These are phyloP conservation scores for Bullera alba DNA, from an alignment of 768 basidiomycete species.

Conservation along the genomic window DNA sequence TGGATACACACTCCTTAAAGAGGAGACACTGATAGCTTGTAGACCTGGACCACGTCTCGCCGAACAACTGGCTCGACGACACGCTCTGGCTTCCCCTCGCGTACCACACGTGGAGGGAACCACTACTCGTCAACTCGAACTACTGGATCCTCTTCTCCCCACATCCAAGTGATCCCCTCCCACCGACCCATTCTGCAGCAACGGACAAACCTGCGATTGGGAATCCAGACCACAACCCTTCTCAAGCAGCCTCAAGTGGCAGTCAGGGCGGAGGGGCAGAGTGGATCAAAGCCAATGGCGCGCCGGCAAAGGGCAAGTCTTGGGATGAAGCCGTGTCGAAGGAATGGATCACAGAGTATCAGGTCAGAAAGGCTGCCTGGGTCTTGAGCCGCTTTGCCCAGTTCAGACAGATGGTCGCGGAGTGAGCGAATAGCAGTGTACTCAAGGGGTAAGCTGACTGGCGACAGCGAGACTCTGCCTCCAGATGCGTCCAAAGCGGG, in stretches of 20 bases:
- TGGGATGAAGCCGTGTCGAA: slow-evolving; percentile 22
- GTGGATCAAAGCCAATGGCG: slow-evolving; percentile 16
- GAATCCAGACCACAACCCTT: slow-evolving; percentile 16
- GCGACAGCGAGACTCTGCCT: slow-evolving; percentile 59
- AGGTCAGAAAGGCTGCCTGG: slow-evolving; percentile 78
- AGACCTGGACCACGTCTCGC: slow-evolving; percentile 73
- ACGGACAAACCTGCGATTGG: not conserved
- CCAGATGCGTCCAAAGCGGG: slow-evolving; percentile 69
- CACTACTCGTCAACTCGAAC: slow-evolving; percentile 81
- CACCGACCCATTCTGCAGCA: slow-evolving; percentile 46
- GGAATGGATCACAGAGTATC: slow-evolving; percentile 63
- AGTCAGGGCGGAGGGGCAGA: slow-evolving; percentile 24
- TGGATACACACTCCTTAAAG: not conserved
- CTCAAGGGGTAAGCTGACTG: slow-evolving; percentile 4
- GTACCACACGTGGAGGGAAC: slow-evolving; percentile 80
- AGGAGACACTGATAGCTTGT: not conserved
- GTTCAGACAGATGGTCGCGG: slow-evolving; percentile 50
- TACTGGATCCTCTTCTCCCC: slow-evolving; percentile 89
- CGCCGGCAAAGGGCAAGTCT: not conserved
- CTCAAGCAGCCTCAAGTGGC: slow-evolving; percentile 1
- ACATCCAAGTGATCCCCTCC: slow-evolving; percentile 54
- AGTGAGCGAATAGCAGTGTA: slow-evolving; percentile 50
- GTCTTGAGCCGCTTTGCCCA: slow-evolving; percentile 46
- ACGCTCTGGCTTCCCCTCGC: slow-evolving; percentile 83
- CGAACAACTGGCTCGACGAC: slow-evolving; percentile 89